phyloP scores from a whole-genome alignment of 305 asterid genomes.

The Rubia tinctorum region DNA sequence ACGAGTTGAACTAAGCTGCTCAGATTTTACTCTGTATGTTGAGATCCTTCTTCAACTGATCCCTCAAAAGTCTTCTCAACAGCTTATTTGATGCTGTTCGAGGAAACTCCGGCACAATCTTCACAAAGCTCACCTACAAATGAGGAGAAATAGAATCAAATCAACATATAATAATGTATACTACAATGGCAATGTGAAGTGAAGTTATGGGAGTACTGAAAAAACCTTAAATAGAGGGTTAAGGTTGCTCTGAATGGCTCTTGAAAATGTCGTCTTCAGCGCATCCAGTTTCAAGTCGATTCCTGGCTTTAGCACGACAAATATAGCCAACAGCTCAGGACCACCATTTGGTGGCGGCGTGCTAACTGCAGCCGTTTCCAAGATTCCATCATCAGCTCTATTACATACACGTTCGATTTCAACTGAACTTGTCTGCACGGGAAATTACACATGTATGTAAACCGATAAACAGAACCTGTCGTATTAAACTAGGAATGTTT shows the following conservation, averaged over 20 bases:
- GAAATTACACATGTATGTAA: background rate
- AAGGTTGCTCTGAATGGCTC: constrained; percentile 69
- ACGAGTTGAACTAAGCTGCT: background rate
- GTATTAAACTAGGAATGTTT: constrained; percentile 2
- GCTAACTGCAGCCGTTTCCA: constrained; percentile 93
- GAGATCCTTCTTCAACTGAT: constrained; percentile 63
- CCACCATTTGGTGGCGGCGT: constrained; percentile 73
- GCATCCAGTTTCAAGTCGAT: constrained; percentile 33
- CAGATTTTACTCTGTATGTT: constrained; percentile 42
- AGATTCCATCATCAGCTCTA: constrained; percentile 60
- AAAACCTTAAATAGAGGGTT: constrained; percentile 91
- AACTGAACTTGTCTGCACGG: constrained; percentile 75
- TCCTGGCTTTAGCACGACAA: constrained; percentile 72
- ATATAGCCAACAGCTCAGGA: constrained; percentile 70
- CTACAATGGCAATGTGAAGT: background rate
- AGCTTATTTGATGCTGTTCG: constrained; percentile 90
- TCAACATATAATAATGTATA: background rate
- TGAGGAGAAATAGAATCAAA: constrained; percentile 5
- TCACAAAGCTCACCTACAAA: constrained; percentile 66
- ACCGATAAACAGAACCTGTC: background rate
- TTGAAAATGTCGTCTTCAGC: constrained; percentile 57
- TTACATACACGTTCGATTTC: constrained; percentile 87
- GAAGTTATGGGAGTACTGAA: background rate
- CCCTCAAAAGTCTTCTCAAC: constrained; percentile 71
- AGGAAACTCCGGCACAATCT: constrained; percentile 64